Conservation (phyloP, 805 yeast species). For the Groenewaldozyma salmanticensis region DNA sequence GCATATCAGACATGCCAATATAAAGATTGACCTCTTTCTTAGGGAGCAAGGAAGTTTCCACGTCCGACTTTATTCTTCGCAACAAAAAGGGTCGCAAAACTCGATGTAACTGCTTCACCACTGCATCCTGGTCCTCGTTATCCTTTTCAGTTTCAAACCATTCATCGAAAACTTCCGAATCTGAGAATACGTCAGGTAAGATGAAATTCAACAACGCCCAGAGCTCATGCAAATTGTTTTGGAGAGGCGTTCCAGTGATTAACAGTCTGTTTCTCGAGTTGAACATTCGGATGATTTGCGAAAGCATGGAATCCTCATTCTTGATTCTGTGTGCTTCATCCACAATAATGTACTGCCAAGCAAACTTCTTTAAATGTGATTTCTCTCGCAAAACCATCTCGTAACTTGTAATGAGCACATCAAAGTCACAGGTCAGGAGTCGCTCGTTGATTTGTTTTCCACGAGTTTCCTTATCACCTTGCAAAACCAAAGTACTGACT, state of each 20-base stretch:
- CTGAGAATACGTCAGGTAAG: slow-evolving; percentile 91
- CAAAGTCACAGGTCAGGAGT: slow-evolving; percentile 68
- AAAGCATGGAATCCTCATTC: slow-evolving; percentile 83
- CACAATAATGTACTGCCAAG: slow-evolving; percentile 89
- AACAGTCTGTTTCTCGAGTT: slow-evolving; percentile 75
- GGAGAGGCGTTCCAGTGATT: slow-evolving; percentile 94
- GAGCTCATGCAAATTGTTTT: slow-evolving; percentile 86
- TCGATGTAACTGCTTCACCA: slow-evolving; percentile 80
- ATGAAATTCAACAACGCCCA: slow-evolving; percentile 92
- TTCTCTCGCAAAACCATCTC: slow-evolving; percentile 92
- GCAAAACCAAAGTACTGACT: slow-evolving; percentile 72
- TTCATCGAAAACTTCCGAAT: slow-evolving; percentile 78
- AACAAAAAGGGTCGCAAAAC: slow-evolving; percentile 80
- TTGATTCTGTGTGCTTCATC: slow-evolving; percentile 97
- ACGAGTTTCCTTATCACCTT: slow-evolving; percentile 84
- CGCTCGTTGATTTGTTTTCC: slow-evolving; percentile 45
- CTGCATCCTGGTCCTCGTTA: slow-evolving; percentile 56
- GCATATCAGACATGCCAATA: slow-evolving; percentile 95
- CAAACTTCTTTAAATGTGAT: slow-evolving; percentile 62
- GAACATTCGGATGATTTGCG: slow-evolving; percentile 85
- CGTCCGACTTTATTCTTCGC: slow-evolving; percentile 87
- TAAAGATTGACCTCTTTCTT: slow-evolving; percentile 85
- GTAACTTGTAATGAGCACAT: slow-evolving; percentile 82
- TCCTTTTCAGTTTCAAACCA: slow-evolving; percentile 64
- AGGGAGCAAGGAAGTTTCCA: slow-evolving; percentile 81